phyloP scores from a whole-genome alignment of 2,329 filamentous ascomycete genomes.

The Verticillium isaacii region DNA sequence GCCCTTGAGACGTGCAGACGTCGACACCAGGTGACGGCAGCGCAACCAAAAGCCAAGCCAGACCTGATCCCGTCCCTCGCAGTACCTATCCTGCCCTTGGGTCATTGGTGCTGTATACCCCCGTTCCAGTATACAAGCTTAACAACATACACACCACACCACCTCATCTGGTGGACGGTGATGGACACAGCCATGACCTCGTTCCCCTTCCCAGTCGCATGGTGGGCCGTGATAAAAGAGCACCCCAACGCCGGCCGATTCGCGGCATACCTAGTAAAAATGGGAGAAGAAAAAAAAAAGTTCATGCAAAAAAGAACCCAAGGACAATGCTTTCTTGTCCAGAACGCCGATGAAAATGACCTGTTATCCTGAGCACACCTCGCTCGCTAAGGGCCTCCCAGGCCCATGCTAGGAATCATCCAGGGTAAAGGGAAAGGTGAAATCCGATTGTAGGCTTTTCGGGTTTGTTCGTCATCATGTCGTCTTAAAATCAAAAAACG shows the following conservation, averaged over 20 bases:
- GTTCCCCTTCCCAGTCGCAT: not conserved
- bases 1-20: not conserved
- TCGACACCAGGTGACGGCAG: not conserved
- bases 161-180: not conserved
- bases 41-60: not conserved
- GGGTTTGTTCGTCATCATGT: not conserved
- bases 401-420: constrained; percentile 1
- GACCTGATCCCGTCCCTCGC: not conserved
- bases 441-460: not conserved
- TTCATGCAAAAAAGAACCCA: not conserved
- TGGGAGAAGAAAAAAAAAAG: not conserved
- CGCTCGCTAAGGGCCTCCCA: not conserved
- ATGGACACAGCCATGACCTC: not conserved
- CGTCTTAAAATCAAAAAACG: not conserved
- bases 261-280: not conserved
- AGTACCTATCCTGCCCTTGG: not conserved
- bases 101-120: not conserved
- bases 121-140: not conserved
- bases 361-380: not conserved
- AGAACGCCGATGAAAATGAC: not conserved
- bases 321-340: not conserved
- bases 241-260: not conserved
- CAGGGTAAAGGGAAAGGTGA: not conserved
- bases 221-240: not conserved
- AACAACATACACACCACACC: not conserved